Evolutionary conservation across 2,329 filamentous ascomycete species (phyloP).

Genomic region (Pseudogymnoascus sp.): DNA sequence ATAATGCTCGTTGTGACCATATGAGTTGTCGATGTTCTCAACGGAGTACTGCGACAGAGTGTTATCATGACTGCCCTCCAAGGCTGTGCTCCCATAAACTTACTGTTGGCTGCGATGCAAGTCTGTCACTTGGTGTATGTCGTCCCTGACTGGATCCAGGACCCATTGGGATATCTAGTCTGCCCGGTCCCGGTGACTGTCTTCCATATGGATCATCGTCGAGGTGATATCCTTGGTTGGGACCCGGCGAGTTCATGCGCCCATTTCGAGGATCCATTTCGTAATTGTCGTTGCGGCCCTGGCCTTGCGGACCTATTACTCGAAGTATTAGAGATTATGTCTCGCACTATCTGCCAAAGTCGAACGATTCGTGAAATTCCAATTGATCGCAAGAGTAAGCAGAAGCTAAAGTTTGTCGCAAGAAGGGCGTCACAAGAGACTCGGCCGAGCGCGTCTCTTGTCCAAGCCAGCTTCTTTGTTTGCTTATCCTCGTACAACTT

Average conservation of each 20-base stretch:
- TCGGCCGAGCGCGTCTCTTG: neutral
- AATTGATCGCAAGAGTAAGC: neutral
- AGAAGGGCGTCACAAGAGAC: neutral
- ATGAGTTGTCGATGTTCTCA: constrained; percentile 55
- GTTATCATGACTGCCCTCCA: neutral
- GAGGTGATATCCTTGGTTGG: constrained; percentile 53
- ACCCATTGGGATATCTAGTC: constrained; percentile 61
- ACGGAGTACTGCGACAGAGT: constrained; percentile 52
- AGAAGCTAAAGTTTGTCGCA: neutral
- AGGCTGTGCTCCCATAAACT: constrained; percentile 29
- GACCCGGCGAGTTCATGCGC: constrained; percentile 68
- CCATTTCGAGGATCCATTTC: constrained; percentile 50
- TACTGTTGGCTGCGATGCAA: constrained; percentile 79
- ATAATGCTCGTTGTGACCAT: constrained; percentile 53
- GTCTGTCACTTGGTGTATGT: constrained; percentile 60
- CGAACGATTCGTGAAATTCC: neutral
- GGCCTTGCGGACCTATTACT: constrained; percentile 14
- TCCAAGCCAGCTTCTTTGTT: neutral
- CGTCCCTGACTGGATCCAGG: constrained; percentile 33
- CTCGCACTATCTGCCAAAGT: neutral
- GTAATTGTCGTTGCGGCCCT: constrained; percentile 47
- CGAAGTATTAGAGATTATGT: constrained; percentile 8
- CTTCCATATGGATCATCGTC: constrained; percentile 51
- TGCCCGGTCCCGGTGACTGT: constrained; percentile 22
- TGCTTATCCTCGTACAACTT: neutral